Percentiles rank a stretch among this genome's conserved stretches.
Evolutionary conservation across 2,329 filamentous ascomycete species (phyloP).

Genomic region (Cercospora brassicicola): DNA sequence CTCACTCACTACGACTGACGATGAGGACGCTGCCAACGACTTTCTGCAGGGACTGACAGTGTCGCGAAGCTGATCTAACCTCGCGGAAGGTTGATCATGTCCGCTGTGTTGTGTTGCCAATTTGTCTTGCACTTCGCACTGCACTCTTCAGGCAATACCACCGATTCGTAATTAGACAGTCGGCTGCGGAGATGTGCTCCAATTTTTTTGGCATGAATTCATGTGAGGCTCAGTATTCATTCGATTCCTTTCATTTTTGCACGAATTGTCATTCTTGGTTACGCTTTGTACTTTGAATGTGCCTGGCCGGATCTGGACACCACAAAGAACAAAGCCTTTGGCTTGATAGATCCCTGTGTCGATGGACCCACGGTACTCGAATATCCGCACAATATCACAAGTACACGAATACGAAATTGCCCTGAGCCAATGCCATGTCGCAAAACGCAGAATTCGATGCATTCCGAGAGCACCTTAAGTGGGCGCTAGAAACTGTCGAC

Average conservation of each 20-base stretch:
- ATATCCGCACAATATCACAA: neutral
- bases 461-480: neutral
- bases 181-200: neutral
- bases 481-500: neutral
- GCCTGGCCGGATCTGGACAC: neutral
- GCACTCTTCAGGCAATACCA: neutral
- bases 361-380: neutral
- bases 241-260: neutral
- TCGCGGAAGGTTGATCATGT: neutral
- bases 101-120: neutral
- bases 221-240: neutral
- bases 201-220: neutral
- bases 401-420: neutral
- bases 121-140: neutral
- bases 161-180: neutral
- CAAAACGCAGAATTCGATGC: neutral
- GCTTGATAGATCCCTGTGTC: neutral
- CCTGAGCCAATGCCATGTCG: neutral
- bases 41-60: conserved; percentile 3
- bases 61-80: neutral
- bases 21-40: neutral
- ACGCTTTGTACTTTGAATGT: neutral
- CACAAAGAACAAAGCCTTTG: neutral
- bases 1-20: neutral
- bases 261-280: neutral